Percentiles rank a stretch among this genome's conserved stretches.
phyloP scores from a whole-genome alignment of 1,284 basidiomycete genomes.

The Gymnopus androsaceus region DNA sequence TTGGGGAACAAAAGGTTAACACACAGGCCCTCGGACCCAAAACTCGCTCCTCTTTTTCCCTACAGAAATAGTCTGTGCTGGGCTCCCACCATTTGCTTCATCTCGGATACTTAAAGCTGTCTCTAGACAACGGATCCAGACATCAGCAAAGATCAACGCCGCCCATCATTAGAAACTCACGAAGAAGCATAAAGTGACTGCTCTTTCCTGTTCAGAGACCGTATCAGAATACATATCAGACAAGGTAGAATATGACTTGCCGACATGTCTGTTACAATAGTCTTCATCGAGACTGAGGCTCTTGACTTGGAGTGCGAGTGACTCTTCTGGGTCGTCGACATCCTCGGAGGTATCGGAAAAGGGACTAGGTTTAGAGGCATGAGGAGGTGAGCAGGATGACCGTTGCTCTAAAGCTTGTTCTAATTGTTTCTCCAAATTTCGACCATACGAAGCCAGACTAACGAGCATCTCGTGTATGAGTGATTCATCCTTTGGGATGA shows the following conservation, averaged over 20 bases:
- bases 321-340: neutral
- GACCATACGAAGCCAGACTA: slow-evolving; percentile 9
- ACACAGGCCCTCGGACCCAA: slow-evolving; percentile 10
- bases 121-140: too few relatives aligned
- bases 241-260: too few relatives aligned
- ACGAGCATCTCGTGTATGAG: slow-evolving; percentile 6
- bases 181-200: slow-evolving; percentile 9
- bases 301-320: neutral
- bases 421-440: slow-evolving; percentile 3
- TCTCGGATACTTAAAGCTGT: slow-evolving; percentile 8
- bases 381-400: neutral
- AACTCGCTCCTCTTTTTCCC: slow-evolving; percentile 7
- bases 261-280: slow-evolving; percentile 45
- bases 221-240: too few relatives aligned
- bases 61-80: neutral
- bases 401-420: neutral
- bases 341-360: neutral
- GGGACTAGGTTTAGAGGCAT: neutral
- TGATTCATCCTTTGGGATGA: slow-evolving; percentile 10
- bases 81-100: neutral
- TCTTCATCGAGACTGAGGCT: neutral
- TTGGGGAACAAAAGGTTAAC: neutral
- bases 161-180: too few relatives aligned
- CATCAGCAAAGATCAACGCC: too few relatives aligned
- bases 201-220: too few relatives aligned